Evolutionary conservation across 306 rosid genomes (phyloP).

Genomic region (Ormosia emarginata): DNA sequence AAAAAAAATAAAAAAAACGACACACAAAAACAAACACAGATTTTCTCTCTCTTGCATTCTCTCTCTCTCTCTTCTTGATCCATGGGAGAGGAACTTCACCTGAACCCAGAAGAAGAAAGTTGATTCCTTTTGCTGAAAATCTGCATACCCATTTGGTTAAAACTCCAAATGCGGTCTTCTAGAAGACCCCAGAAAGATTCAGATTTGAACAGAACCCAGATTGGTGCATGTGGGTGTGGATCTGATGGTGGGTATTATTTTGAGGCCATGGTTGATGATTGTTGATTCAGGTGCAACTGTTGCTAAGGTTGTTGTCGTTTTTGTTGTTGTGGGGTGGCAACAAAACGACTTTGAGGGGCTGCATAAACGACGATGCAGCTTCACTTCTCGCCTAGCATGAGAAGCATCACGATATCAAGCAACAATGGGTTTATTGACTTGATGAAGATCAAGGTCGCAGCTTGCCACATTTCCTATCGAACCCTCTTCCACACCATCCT

Average conservation of each 20-base stretch:
- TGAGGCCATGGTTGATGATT: conserved; percentile 31
- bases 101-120: conserved; percentile 32
- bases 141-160: conserved; percentile 19
- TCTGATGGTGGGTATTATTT: conserved; percentile 61
- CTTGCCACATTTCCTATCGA: conserved; percentile 99
- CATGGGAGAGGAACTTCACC: conserved; percentile 35
- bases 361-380: conserved; percentile 99
- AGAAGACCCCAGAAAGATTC: conserved; percentile 32
- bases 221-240: conserved; percentile 44
- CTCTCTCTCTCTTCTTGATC: conserved; percentile 35
- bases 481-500: conserved; percentile 99
- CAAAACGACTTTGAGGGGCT: conserved; percentile 46
- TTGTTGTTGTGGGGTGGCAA: conserved; percentile 35
- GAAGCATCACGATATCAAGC: conserved; percentile 99
- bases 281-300: neutral
- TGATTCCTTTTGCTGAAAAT: conserved; percentile 11
- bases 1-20: neutral
- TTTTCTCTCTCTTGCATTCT: conserved; percentile 22
- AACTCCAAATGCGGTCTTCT: conserved; percentile 61
- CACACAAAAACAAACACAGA: neutral
- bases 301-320: neutral
- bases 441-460: conserved; percentile 99
- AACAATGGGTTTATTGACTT: conserved; percentile 98
- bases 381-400: conserved; percentile 99
- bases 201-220: conserved; percentile 34